Percentiles rank a stretch among this genome's conserved stretches.
These are phyloP conservation scores for Iris macrosiphon DNA, from an alignment of 106 monocot genomes.

Conservation along the genomic window DNA sequence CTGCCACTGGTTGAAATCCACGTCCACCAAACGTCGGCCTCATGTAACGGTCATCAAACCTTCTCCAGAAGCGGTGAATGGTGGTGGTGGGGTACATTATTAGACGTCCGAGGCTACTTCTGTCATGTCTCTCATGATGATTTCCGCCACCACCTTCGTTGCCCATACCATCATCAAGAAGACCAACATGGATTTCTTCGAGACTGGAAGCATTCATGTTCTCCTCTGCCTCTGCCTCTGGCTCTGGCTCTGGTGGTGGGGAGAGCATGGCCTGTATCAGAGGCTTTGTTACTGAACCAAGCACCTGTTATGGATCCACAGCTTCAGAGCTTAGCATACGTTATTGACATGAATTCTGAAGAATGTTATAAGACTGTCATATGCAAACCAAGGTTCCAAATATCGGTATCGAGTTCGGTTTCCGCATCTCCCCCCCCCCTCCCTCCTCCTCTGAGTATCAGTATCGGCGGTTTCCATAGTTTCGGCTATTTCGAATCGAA, in stretches of 20 bases:
- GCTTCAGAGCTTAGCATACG: too few species aligned
- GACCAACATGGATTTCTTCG: slow-evolving; percentile 3
- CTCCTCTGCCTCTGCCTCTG: neutral
- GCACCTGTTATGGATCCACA: slow-evolving; percentile 5
- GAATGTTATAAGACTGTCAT: too few species aligned
- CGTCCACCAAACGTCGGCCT: slow-evolving; percentile 21
- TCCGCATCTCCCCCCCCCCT: too few species aligned
- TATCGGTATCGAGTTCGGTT: too few species aligned
- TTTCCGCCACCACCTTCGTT: neutral
- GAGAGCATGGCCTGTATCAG: slow-evolving; percentile 8
- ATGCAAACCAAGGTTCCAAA: too few species aligned
- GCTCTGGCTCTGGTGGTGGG: neutral
- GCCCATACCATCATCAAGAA: slow-evolving; percentile 5
- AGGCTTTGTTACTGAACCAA: slow-evolving; percentile 21
- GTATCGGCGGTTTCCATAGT: too few species aligned
- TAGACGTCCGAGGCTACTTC: slow-evolving; percentile 1
- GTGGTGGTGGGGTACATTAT: slow-evolving; percentile 10
- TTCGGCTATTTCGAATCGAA: too few species aligned
- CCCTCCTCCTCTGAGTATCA: too few species aligned
- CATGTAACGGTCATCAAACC: slow-evolving; percentile 21
- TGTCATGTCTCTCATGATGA: neutral
- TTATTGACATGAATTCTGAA: too few species aligned
- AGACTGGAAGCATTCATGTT: neutral
- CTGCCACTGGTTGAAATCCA: slow-evolving; percentile 4
- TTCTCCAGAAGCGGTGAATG: slow-evolving; percentile 17